Evolutionary conservation across 2,329 filamentous ascomycete species (phyloP), one percentile per base, ranked within the genome.

Genomic region (Phialemoniopsis sp.): DNA sequence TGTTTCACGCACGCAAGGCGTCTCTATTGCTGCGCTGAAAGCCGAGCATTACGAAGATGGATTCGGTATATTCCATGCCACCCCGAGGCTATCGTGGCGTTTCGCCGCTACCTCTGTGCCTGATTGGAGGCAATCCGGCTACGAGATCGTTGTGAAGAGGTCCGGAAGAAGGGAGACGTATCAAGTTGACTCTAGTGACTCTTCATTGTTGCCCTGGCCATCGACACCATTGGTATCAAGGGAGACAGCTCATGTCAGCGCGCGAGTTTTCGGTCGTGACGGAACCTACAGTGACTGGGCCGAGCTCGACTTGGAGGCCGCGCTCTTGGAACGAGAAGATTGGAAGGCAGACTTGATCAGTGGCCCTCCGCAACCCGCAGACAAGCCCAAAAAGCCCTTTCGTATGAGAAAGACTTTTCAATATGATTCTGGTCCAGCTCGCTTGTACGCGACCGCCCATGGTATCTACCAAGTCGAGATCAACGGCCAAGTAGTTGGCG

Each of bases 151-250:
- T 14, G 35, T 51, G n/a, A n/a, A n/a, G n/a, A n/a, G 13, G 29
- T 16, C n/a, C 39, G 34, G 15, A 4, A 26, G 36, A 13, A 14
- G 8, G 4, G 14, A 13, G 15, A 14, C 26, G 2, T 44, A 43
- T 43, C 29, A 32, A 2, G 42, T 47, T 13, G 8, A 35, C 10
- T 40, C 39, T 26, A 37, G 36, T 28, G 32, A 35, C 2, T 64
- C n/a, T n/a, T 47, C 59, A 12, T 50, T 63, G 4, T 58, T 63
- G 8, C 56, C 58, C 5, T 66, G 62, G 63, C 62, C 60, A 9
- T 39, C 47, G 18, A 29, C 35, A 13, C 41, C 45, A 5, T 33
- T 50, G 8, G 16, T 12, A 5, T 41, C 42, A 3, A 38, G 44
- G 2, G 43, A 49, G 31, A 19, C 33, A 13, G 48, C 42, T 8